Base-by-base conservation (phyloP, 2,329 filamentous ascomycete genomes). In the Chaetomiaceae sp. region DNA sequence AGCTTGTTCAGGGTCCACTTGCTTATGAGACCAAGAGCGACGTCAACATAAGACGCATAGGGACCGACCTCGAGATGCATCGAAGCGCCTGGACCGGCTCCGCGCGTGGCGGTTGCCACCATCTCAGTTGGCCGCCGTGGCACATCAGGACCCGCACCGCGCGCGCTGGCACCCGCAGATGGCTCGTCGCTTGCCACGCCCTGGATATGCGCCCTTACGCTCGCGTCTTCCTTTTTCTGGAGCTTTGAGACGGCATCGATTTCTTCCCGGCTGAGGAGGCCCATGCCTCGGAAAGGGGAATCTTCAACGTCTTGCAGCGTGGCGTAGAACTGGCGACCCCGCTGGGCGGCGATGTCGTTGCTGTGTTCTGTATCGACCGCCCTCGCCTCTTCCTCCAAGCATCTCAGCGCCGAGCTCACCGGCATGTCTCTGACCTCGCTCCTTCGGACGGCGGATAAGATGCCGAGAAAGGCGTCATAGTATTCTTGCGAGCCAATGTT, bases 311-410 rank as follows among this genome's bases (percentile, higher is more conserved):
- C 42, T n/a, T 45, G 20, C n/a, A 44, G n/a, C 25, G 20, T 44
- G n/a, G 42, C 14, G 20, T 45, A 45, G 14, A 45, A 45, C 4
- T 45, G 43, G 17, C 29, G 31, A 34, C 29, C 43, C 2, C 43
- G 43, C 14, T 33, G 17, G 42, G 42, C 25, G 23, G 27, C 25
- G n/a, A 1, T 44, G 42, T 14, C 23, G 17, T 22, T n/a, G n/a
- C n/a, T n/a, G n/a, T 34, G 31, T 15, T 29, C n/a, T n/a, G 17
- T 6, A 15, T 45, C 43, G n/a, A 45, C 6, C 34, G 43, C 43
- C 20, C 43, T 34, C 43, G 43, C 43, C 29, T 45, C 43, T 34
- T 45, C 29, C n/a, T 34, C 43, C 31, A 45, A 45, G 43, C 43
- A 15, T 17, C 43, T 45, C 31, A 45, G 29, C 1, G 29, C 43